These are phyloP conservation scores for Cordyceps militaris DNA, from an alignment of 2,329 filamentous ascomycete genomes.

Conservation along the genomic window DNA sequence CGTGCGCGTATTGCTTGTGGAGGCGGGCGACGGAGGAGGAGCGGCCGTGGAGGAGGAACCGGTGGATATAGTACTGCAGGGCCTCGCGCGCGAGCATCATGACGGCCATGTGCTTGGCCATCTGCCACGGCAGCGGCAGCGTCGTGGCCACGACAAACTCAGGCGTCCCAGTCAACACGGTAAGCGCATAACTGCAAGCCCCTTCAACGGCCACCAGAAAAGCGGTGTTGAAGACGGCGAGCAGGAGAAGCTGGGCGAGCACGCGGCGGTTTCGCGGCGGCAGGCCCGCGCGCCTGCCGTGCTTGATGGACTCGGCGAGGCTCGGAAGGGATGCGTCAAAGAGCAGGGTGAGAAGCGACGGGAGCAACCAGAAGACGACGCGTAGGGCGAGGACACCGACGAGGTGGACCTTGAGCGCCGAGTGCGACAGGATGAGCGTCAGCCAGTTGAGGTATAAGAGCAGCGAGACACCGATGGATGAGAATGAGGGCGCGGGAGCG, in stretches of 20 bases:
- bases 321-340: conserved; percentile 68
- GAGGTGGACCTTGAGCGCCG: conserved; percentile 67
- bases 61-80: conserved; percentile 68
- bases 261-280: conserved; percentile 36
- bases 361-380: conserved; percentile 62
- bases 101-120: conserved; percentile 40
- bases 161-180: conserved; percentile 27
- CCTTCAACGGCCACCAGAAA: conserved; percentile 39
- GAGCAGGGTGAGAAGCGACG: conserved; percentile 63
- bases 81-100: conserved; percentile 45
- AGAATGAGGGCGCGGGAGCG: conserved; percentile 53
- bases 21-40: conserved; percentile 31
- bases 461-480: conserved; percentile 67
- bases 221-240: conserved; percentile 40
- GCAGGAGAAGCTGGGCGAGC: conserved; percentile 30
- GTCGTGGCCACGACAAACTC: conserved; percentile 42
- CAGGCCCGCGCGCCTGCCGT: conserved; percentile 46
- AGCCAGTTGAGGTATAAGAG: conserved; percentile 92
- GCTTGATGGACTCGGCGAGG: conserved; percentile 61
- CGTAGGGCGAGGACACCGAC: conserved; percentile 63
- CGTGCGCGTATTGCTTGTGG: conserved; percentile 43
- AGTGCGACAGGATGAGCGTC: conserved; percentile 71
- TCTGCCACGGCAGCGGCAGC: conserved; percentile 46
- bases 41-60: conserved; percentile 56
- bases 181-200: conserved; percentile 31